These are phyloP conservation scores for Selaginella tamariscina DNA, from an alignment of 75 land plant genomes.

Conservation along the genomic window DNA sequence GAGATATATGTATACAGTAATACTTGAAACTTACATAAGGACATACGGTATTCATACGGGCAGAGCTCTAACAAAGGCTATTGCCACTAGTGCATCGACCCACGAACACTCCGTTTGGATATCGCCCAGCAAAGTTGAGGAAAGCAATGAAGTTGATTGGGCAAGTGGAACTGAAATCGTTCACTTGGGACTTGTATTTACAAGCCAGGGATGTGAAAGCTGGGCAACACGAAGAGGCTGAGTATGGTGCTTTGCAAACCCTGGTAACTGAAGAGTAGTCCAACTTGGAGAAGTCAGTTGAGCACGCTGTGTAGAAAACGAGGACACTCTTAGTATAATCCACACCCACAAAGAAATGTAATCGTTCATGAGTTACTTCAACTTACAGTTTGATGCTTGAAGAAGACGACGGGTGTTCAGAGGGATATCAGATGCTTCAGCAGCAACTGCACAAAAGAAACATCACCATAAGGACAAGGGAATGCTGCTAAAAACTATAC, in stretches of 20 bases:
- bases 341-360: too few species aligned
- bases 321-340: too few species aligned
- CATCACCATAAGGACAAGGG: background rate
- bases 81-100: slow-evolving; percentile 17
- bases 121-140: slow-evolving; percentile 20
- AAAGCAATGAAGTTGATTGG: slow-evolving; percentile 19
- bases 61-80: background rate
- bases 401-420: background rate
- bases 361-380: too few species aligned
- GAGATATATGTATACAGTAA: too few species aligned
- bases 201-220: slow-evolving; percentile 19
- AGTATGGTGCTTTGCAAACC: slow-evolving; percentile 10
- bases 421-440: background rate
- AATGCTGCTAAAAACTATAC: background rate
- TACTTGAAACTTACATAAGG: too few species aligned
- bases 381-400: background rate
- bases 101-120: slow-evolving; percentile 19
- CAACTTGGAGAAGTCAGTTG: slow-evolving; percentile 12
- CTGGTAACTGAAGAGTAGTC: slow-evolving; percentile 15
- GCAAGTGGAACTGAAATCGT: slow-evolving; percentile 18
- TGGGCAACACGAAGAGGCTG: slow-evolving; percentile 14
- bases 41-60: background rate
- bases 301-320: slow-evolving; percentile 13
- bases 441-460: background rate
- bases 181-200: slow-evolving; percentile 18